These are phyloP conservation scores for Syncephalis plumigaleata DNA, from an alignment of 371 early-diverging fungal genomes.

Conservation along the genomic window DNA sequence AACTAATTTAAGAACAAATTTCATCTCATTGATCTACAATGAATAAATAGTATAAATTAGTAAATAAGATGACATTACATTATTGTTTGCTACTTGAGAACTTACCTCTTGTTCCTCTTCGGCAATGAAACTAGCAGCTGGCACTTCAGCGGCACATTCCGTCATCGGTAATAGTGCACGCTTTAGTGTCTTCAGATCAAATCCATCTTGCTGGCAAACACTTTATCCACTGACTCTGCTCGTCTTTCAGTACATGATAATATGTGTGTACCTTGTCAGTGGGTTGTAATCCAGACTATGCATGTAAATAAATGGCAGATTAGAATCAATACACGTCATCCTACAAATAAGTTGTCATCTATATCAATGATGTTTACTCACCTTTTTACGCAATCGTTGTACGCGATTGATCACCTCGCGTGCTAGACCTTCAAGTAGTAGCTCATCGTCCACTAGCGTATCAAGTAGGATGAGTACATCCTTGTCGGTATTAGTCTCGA, in stretches of 20 bases:
- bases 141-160: slow-evolving; percentile 11
- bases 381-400: slow-evolving; percentile 95
- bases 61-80: no score
- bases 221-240: slow-evolving; percentile 37
- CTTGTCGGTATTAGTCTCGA: slow-evolving; percentile 61
- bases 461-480: slow-evolving; percentile 88
- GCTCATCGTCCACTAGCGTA: slow-evolving; percentile 53
- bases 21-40: no score
- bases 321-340: neutral
- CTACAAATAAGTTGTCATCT: neutral
- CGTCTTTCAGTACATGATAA: slow-evolving; percentile 54
- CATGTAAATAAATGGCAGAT: neutral
- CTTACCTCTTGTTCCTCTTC: slow-evolving; percentile 63
- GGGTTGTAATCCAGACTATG: slow-evolving; percentile 50
- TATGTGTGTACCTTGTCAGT: slow-evolving; percentile 77
- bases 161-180: slow-evolving; percentile 22
- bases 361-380: slow-evolving; percentile 5
- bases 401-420: slow-evolving; percentile 97
- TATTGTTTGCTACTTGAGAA: no score
- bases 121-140: slow-evolving; percentile 24
- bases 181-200: slow-evolving; percentile 60
- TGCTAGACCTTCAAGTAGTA: slow-evolving; percentile 86
- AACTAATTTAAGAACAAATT: no score
- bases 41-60: no score
- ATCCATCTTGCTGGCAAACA: slow-evolving; percentile 53